Conservation (phyloP, 192 early-diverging fungal species). For the Backusella psychrophila region DNA sequence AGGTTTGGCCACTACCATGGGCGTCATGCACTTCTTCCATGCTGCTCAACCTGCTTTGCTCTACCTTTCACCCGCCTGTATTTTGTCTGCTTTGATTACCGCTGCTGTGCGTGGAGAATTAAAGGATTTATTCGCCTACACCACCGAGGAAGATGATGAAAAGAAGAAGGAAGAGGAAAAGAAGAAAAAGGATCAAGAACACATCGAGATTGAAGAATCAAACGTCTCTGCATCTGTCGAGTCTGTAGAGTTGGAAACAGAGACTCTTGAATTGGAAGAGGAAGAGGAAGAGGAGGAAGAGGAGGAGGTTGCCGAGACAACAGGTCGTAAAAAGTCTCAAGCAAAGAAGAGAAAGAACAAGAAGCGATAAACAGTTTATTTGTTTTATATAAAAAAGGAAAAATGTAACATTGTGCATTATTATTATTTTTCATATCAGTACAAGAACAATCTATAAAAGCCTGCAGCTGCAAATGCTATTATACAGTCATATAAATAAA, state of each 20-base stretch:
- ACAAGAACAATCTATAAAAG: background rate
- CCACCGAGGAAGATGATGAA: constrained; percentile 49
- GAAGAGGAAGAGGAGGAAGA: background rate
- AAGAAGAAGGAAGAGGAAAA: constrained; percentile 42
- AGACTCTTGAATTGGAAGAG: constrained; percentile 8
- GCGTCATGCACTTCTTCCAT: constrained; percentile 94
- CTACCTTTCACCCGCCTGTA: constrained; percentile 97
- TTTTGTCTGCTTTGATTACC: constrained; percentile 73
- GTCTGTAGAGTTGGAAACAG: background rate
- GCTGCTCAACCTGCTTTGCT: constrained; percentile 95
- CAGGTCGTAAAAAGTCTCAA: background rate
- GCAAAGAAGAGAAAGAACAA: constrained; percentile 8
- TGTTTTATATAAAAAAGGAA: no score
- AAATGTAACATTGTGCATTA: background rate
- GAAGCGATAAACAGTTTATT: background rate
- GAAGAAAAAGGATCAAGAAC: constrained; percentile 38
- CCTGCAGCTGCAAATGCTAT: constrained; percentile 2
- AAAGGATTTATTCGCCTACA: constrained; percentile 60
- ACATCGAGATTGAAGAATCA: constrained; percentile 8
- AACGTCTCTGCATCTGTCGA: background rate
- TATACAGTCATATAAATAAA: background rate
- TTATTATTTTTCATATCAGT: background rate
- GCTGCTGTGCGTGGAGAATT: constrained; percentile 70
- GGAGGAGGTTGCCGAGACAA: background rate
- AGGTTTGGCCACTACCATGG: constrained; percentile 86